Base-by-base conservation (phyloP, 2,329 filamentous ascomycete genomes). In the Xylaria digitata region DNA sequence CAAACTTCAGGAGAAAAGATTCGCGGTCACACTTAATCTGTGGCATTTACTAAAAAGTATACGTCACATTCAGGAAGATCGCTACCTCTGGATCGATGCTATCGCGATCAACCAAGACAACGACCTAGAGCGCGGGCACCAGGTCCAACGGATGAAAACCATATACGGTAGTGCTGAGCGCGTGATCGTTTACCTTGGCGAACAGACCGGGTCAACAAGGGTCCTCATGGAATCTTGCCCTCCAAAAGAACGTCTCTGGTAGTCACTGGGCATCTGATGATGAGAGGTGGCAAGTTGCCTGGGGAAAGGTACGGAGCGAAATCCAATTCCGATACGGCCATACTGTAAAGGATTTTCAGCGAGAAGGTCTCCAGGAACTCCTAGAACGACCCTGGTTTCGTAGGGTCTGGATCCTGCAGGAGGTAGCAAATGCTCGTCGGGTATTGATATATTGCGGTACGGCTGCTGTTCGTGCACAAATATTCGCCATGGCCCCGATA, bases 41-140 rank as follows among this genome's bases (percentile, higher is more conserved):
- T 56, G 32, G 49, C 6, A 30, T 37, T 13, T 64, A 19, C 56
- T 66, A 17, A 6, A 9, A 19, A 34, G 46, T 34, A 21, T 67
- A 13, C 63, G 64, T 15, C 21, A 45, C 1, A 3, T 1, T 2
- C 17, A 58, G 0, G 19, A 13, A 34, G 64, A 69, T 21, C 61
- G 67, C 8, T 64, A 64, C 40, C 48, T 69, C 17, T 69, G 67
- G 67, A 54, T 66, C 19, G 67, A 69, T 26, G 63, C 67, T 21
- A 63, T 69, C 8, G 56, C 63, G 1, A 69, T 66, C 30, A 67
- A 67, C 21, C 64, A 69, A 48, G 48, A 52, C 2, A 42, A 69
- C n/a, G 2, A 43, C 11, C 11, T 34, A 7, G 64, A 69, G 43
- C 60, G 64, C 1, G 37, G 56, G 1, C 64, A 67, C 40, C 67